Percentiles rank a stretch among this genome's conserved stretches.
phyloP scores from a whole-genome alignment of 441 rosid species.

The Adansonia rubrostipa region DNA sequence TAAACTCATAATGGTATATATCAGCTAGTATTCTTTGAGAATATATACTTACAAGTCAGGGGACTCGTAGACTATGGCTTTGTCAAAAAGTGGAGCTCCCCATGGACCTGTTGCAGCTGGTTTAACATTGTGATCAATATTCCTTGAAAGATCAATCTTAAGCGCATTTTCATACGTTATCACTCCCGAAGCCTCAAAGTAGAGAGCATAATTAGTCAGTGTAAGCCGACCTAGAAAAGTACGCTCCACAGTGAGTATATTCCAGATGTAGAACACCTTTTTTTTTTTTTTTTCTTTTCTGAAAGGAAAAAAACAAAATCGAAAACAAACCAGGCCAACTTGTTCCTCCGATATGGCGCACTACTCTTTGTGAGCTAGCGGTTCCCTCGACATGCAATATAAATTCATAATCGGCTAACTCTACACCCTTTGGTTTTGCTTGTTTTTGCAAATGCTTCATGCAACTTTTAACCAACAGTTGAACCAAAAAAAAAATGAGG shows the following conservation, averaged over 20 bases:
- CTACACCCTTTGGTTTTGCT: slow-evolving; percentile 67
- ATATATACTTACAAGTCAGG: slow-evolving; percentile 66
- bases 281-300: neutral
- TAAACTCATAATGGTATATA: neutral
- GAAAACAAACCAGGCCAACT: slow-evolving; percentile 85
- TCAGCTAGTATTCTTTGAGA: neutral
- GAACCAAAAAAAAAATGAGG: neutral
- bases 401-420: slow-evolving; percentile 81
- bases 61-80: slow-evolving; percentile 76
- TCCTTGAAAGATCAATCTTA: slow-evolving; percentile 76
- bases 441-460: slow-evolving; percentile 77
- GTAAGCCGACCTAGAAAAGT: slow-evolving; percentile 79
- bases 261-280: neutral
- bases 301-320: too few relatives aligned
- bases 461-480: slow-evolving; percentile 47
- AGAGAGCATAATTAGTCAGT: slow-evolving; percentile 85
- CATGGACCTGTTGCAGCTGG: slow-evolving; percentile 92
- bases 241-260: slow-evolving; percentile 6
- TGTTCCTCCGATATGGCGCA: slow-evolving; percentile 82
- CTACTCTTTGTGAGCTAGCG: slow-evolving; percentile 75
- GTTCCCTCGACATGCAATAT: slow-evolving; percentile 97
- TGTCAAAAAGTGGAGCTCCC: slow-evolving; percentile 96
- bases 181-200: slow-evolving; percentile 86
- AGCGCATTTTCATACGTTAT: slow-evolving; percentile 78
- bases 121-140: slow-evolving; percentile 49